A percentile compares a stretch with the other conserved stretches of the same genome.
Conservation (phyloP, 1,139 yeast genomes). For the Yamadazyma atmosphaerica region DNA sequence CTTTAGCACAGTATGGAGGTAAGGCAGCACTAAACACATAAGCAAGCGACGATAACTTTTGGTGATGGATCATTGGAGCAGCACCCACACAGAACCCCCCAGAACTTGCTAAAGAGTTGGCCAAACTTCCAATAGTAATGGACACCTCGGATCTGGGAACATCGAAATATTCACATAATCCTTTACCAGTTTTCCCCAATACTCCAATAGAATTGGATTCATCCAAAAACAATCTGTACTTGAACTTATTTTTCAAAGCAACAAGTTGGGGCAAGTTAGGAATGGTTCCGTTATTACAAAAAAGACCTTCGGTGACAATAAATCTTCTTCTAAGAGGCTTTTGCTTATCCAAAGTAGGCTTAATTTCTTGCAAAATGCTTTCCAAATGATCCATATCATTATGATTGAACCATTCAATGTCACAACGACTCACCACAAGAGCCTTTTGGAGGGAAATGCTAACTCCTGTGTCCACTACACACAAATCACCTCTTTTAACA, state of each 20-base stretch:
- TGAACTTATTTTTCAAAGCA: conserved; percentile 74
- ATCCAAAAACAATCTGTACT: conserved; percentile 83
- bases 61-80: conserved; percentile 83
- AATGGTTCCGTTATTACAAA: conserved; percentile 78
- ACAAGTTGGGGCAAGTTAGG: conserved; percentile 71
- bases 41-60: conserved; percentile 84
- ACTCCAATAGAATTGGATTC: conserved; percentile 87
- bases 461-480: conserved; percentile 83
- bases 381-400: conserved; percentile 85
- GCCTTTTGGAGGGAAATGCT: conserved; percentile 86
- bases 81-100: conserved; percentile 97
- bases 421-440: conserved; percentile 80
- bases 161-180: conserved; percentile 70
- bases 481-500: conserved; percentile 90
- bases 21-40: conserved; percentile 93
- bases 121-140: conserved; percentile 85
- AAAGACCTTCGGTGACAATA: conserved; percentile 87
- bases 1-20: conserved; percentile 87
- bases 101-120: conserved; percentile 78
- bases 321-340: conserved; percentile 83
- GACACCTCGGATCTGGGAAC: conserved; percentile 71
- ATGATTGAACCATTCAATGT: conserved; percentile 81
- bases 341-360: conserved; percentile 62
- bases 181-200: conserved; percentile 83
- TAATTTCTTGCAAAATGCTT: conserved; percentile 59